Evolutionary conservation across 202 grass and related monocot genomes (phyloP), one percentile per base, ranked within the genome.

Genomic region (Panicum virgatum): DNA sequence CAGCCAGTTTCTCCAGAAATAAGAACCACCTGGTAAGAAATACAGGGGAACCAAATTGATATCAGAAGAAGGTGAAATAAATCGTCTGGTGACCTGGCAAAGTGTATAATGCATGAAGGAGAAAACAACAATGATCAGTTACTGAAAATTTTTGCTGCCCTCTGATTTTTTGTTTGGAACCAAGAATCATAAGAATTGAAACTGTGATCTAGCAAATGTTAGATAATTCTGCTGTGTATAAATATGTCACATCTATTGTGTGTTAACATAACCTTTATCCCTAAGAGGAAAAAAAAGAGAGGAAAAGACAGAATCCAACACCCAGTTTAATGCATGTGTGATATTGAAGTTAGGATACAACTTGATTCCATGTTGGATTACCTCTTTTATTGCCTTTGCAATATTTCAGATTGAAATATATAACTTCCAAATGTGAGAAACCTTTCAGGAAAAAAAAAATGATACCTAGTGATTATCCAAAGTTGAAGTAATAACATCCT

Each of bases 1-100:
- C 96, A 98, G 43, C 96, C 96, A 66, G 96, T 95, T 90, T 96
- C 89, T 73, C 96, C 96, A 87, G 96, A 96, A 82, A 98, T 98
- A 80, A 98, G 93, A 80, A 98, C 92, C 65, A 96, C 96, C 96
- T 98, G 84, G 34, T 50, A 82, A 76, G 52, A 80, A 76, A 87
- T 47, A 85, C 20, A 86, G 80, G 40, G 75, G 69, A 25, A 77
- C 72, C 23, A 80, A 85, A 80, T 77, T 77, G 25, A 26, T 32
- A 88, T 74, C 32, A 66, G 56, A 36, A 65, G 74, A 76, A 9
- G 12, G 14, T 75, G 19, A 60, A 65, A n/a, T 7, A 80, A 48
- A 62, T 69, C 5, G 34, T 69, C 43, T 45, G 19, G 5, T 2
- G 14, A 62, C 32, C 15, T 82, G 7, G 18, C 32, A 29, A 59